Percentiles rank a stretch among this genome's conserved stretches.
Conservation (phyloP, 768 basidiomycete species). For the Pulveroboletus ravenelii region DNA sequence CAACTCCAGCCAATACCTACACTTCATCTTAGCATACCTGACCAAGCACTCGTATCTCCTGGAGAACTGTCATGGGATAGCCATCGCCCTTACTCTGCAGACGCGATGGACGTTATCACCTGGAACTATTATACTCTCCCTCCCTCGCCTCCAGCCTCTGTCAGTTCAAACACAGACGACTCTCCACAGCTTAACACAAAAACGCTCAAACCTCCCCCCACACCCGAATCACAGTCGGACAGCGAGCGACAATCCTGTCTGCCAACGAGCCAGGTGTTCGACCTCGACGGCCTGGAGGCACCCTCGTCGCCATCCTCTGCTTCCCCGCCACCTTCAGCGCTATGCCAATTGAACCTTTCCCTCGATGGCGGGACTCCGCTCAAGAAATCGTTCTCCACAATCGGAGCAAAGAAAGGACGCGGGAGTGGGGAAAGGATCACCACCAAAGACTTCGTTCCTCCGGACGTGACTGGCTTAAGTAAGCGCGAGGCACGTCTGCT, state of each 20-base stretch:
- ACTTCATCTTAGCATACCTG: constrained; percentile 55
- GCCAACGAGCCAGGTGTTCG: constrained; percentile 71
- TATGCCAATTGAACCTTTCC: constrained; percentile 33
- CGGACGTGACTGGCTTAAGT: constrained; percentile 81
- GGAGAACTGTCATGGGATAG: constrained; percentile 48
- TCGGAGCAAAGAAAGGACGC: constrained; percentile 46
- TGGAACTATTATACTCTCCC: constrained; percentile 48
- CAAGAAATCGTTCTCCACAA: constrained; percentile 43
- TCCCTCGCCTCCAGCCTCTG: constrained; percentile 46
- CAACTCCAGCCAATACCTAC: constrained; percentile 38
- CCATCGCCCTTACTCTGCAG: constrained; percentile 34
- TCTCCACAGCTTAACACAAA: constrained; percentile 43
- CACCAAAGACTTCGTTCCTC: constrained; percentile 82
- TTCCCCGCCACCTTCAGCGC: constrained; percentile 28
- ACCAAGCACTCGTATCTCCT: constrained; percentile 52
- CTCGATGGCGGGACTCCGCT: constrained; percentile 28
- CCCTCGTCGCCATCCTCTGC: constrained; percentile 33
- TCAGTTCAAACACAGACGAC: constrained; percentile 39
- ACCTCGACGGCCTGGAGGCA: constrained; percentile 35
- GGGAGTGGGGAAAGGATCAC: constrained; percentile 44
- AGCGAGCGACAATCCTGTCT: constrained; percentile 52
- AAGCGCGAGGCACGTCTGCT: constrained; percentile 90
- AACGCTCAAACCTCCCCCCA: constrained; percentile 50
- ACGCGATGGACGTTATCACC: constrained; percentile 36
- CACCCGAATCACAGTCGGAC: constrained; percentile 41